phyloP scores from a whole-genome alignment of 768 basidiomycete genomes.

The Termitomyces titanicus region DNA sequence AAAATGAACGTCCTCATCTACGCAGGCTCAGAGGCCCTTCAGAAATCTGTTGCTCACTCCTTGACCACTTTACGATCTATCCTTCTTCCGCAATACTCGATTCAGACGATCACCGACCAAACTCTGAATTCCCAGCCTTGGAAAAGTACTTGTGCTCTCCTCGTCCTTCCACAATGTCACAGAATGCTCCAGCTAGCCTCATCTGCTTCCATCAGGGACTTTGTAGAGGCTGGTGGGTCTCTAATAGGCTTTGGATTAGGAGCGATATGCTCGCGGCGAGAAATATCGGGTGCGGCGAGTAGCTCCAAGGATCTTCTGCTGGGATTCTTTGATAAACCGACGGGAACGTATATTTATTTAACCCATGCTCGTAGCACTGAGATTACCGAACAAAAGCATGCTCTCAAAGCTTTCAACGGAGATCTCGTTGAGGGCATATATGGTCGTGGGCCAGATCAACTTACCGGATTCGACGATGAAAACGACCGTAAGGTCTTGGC shows the following conservation, averaged over 20 bases:
- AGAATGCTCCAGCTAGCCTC: slow-evolving; percentile 37
- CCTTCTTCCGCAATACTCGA: slow-evolving; percentile 72
- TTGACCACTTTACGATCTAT: slow-evolving; percentile 47
- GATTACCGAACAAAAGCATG: slow-evolving; percentile 8
- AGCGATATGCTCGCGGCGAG: slow-evolving; percentile 37
- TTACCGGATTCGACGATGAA: slow-evolving; percentile 27
- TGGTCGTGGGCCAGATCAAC: slow-evolving; percentile 19
- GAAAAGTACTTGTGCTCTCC: slow-evolving; percentile 68
- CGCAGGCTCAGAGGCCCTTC: slow-evolving; percentile 55
- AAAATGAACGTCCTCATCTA: slow-evolving; percentile 85
- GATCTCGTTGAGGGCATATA: slow-evolving; percentile 25
- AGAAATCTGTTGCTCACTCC: slow-evolving; percentile 39
- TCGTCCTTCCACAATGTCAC: slow-evolving; percentile 70
- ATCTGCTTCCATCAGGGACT: slow-evolving; percentile 49
- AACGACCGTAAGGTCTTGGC: slow-evolving; percentile 28
- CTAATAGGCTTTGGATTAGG: slow-evolving; percentile 64
- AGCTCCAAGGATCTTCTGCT: slow-evolving; percentile 27
- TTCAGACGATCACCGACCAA: slow-evolving; percentile 61
- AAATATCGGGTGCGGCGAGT: slow-evolving; percentile 15
- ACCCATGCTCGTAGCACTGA: slow-evolving; percentile 12
- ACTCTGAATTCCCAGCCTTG: slow-evolving; percentile 70
- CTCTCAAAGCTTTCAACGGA: slow-evolving; percentile 19
- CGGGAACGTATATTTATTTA: slow-evolving; percentile 27
- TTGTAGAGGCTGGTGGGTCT: slow-evolving; percentile 65
- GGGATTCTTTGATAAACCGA: slow-evolving; percentile 31